Percentiles rank a stretch among this genome's conserved stretches.
Evolutionary conservation across 306 rosid genomes (phyloP).

Genomic region (Rosa rugosa): DNA sequence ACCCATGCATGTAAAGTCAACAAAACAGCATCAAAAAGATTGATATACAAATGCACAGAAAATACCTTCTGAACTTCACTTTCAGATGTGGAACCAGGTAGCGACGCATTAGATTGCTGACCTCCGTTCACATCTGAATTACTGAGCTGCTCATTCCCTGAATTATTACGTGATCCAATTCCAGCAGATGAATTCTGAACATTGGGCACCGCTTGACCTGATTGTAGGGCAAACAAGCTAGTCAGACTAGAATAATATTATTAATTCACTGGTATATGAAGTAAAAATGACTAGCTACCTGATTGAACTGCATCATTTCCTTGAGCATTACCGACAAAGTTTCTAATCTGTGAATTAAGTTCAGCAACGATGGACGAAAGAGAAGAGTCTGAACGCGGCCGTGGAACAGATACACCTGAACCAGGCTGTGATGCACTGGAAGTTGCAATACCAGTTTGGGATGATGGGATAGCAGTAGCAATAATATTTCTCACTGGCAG

Average conservation of each 20-base stretch:
- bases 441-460: slow-evolving; percentile 39
- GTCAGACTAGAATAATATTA: slow-evolving; percentile 4
- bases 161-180: slow-evolving; percentile 33
- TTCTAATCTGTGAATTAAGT: slow-evolving; percentile 53
- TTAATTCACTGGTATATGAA: background rate
- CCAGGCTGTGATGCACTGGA: slow-evolving; percentile 46
- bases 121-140: slow-evolving; percentile 27
- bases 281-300: slow-evolving; percentile 44
- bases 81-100: slow-evolving; percentile 42
- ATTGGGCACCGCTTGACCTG: slow-evolving; percentile 54
- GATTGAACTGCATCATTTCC: slow-evolving; percentile 48
- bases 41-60: slow-evolving; percentile 17
- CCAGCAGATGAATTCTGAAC: slow-evolving; percentile 48
- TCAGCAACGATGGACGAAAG: slow-evolving; percentile 59
- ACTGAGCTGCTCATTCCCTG: slow-evolving; percentile 49
- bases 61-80: slow-evolving; percentile 47
- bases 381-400: slow-evolving; percentile 52
- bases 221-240: slow-evolving; percentile 29
- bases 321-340: slow-evolving; percentile 48
- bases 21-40: background rate
- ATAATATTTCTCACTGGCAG: slow-evolving; percentile 59
- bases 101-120: slow-evolving; percentile 35
- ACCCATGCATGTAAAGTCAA: slow-evolving; percentile 26
- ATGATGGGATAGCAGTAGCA: slow-evolving; percentile 50
- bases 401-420: slow-evolving; percentile 57